phyloP scores from a whole-genome alignment of 495 filamentous ascomycete species.

The Podospora appendiculata region DNA sequence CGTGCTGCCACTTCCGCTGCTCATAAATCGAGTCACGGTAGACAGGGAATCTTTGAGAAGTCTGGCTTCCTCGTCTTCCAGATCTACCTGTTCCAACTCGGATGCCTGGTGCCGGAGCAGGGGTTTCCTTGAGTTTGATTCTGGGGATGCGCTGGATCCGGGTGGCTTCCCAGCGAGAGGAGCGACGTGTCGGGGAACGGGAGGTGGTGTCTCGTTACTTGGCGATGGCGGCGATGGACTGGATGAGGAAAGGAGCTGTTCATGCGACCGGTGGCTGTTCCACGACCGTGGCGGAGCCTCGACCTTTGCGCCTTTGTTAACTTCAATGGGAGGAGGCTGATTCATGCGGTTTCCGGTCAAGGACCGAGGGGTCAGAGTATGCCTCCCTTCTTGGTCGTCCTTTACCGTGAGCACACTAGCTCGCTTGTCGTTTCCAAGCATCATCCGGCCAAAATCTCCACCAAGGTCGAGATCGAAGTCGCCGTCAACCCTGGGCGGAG shows the following conservation, averaged over 20 bases:
- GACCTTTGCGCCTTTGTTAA: constrained; percentile 47
- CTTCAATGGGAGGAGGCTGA: constrained; percentile 49
- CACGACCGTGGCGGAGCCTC: constrained; percentile 60
- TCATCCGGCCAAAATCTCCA: constrained; percentile 63
- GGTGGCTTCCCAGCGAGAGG: constrained; percentile 9
- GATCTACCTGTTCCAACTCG: constrained; percentile 27
- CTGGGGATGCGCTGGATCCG: constrained; percentile 17
- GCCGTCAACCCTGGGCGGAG: constrained; percentile 59
- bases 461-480: constrained; percentile 48
- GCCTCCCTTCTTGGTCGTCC: constrained; percentile 20
- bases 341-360: constrained; percentile 30
- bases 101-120: constrained; percentile 39
- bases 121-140: constrained; percentile 38
- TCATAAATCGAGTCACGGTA: constrained; percentile 37
- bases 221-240: constrained; percentile 23
- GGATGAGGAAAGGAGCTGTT: constrained; percentile 47
- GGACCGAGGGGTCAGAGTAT: constrained; percentile 24
- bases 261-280: constrained; percentile 59
- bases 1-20: constrained; percentile 7
- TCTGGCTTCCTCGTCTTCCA: constrained; percentile 63
- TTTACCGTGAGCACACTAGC: constrained; percentile 39
- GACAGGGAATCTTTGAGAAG: constrained; percentile 56
- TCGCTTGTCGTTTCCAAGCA: constrained; percentile 51
- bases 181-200: constrained; percentile 26
- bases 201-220: constrained; percentile 20